Evolutionary conservation across 176 grass and related monocot genomes (phyloP).

Genomic region (Eleusine coracana): DNA sequence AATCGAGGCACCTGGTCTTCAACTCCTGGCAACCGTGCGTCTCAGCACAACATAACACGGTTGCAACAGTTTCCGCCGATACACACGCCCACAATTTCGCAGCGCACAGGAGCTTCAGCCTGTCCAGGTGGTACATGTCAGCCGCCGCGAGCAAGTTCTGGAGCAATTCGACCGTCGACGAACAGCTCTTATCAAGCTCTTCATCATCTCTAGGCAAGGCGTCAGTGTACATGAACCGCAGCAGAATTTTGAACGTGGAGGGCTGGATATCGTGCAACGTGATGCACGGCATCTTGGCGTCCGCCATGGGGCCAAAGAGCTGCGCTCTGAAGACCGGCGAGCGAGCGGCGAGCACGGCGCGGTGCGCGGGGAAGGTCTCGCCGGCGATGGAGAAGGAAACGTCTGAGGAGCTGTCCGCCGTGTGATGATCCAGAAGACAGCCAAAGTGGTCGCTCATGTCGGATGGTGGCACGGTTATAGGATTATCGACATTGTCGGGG

Average conservation of each 20-base stretch:
- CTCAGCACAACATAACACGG: constrained; percentile 44
- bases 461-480: background rate
- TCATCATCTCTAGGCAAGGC: background rate
- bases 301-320: background rate
- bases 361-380: background rate
- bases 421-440: background rate
- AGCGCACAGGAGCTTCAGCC: constrained; percentile 51
- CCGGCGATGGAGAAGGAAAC: background rate
- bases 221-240: background rate
- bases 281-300: background rate
- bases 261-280: background rate
- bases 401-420: background rate
- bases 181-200: background rate
- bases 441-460: background rate
- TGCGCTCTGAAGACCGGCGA: background rate
- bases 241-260: background rate
- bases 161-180: background rate
- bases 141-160: constrained; percentile 31
- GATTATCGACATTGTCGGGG: background rate
- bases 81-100: constrained; percentile 31
- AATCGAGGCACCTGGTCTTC: constrained; percentile 46
- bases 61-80: constrained; percentile 30
- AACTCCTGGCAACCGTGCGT: constrained; percentile 42
- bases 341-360: background rate
- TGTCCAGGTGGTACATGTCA: constrained; percentile 43